These are phyloP conservation scores for Sclerotinia nivalis DNA, from an alignment of 2,329 filamentous ascomycete genomes.

Conservation along the genomic window DNA sequence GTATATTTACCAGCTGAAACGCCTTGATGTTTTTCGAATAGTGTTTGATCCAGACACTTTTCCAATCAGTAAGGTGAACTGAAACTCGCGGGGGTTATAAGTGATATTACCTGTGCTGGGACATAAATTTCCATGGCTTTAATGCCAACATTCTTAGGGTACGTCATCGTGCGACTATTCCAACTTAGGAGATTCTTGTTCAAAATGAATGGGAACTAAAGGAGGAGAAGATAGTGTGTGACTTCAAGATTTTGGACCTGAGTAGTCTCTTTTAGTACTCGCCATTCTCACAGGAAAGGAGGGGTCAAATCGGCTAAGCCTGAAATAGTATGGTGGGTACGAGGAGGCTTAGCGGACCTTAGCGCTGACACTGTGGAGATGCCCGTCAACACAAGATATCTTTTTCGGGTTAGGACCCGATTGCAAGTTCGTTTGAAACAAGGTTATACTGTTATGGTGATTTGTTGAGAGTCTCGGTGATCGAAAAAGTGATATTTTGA, in stretches of 20 bases:
- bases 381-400: not conserved
- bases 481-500: not conserved
- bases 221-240: not conserved
- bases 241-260: not conserved
- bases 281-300: not conserved
- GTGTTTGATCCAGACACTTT: slow-evolving; percentile 79
- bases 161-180: slow-evolving; percentile 43
- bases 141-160: slow-evolving; percentile 85
- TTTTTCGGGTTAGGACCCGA: not conserved
- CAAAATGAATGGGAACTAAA: not conserved
- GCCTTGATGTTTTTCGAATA: slow-evolving; percentile 84
- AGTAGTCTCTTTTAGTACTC: not conserved
- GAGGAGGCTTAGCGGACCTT: not conserved
- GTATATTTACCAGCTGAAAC: slow-evolving; percentile 83
- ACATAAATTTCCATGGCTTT: slow-evolving; percentile 92
- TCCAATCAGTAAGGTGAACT: not conserved
- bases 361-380: not conserved
- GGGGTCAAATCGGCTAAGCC: not conserved
- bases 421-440: not conserved
- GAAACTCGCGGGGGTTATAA: too few species aligned
- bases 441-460: not conserved
- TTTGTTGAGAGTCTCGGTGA: not conserved
- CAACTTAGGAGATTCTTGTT: not conserved
- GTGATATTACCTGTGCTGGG: slow-evolving; percentile 69
- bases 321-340: not conserved